Conservation (phyloP, 495 filamentous ascomycete species). For the Tuber brumale region DNA sequence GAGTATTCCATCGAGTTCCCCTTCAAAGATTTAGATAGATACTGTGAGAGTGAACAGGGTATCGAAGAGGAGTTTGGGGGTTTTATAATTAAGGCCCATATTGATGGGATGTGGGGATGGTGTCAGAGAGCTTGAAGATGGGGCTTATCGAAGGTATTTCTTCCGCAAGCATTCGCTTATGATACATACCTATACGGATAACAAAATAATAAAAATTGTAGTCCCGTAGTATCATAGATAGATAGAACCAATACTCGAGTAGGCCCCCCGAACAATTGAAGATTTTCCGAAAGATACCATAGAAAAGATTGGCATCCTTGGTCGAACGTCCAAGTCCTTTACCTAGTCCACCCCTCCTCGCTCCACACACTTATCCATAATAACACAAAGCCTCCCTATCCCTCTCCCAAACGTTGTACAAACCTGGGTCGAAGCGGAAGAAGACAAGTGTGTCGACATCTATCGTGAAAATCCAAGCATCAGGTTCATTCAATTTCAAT, state of each 20-base stretch:
- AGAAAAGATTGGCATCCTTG: constrained; percentile 56
- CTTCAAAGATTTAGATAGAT: constrained; percentile 12
- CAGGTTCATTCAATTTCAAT: constrained; percentile 49
- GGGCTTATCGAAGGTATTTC: constrained; percentile 22
- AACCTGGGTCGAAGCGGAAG: not conserved
- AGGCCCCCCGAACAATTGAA: constrained; percentile 43
- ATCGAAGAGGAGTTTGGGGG: too few species aligned
- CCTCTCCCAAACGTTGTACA: not conserved
- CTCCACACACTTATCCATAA: constrained; percentile 57
- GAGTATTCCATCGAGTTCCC: not conserved
- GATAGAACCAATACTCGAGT: not conserved
- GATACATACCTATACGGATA: not conserved
- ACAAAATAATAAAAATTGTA: not conserved
- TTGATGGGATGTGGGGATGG: constrained; percentile 16
- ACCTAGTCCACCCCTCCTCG: constrained; percentile 59
- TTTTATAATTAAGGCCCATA: too few species aligned
- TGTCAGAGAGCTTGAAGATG: constrained; percentile 40
- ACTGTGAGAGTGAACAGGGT: not conserved
- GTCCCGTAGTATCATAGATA: not conserved
- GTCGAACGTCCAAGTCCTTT: constrained; percentile 51
- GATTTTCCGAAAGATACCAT: constrained; percentile 45
- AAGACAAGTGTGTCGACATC: not conserved
- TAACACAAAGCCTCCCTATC: too few species aligned
- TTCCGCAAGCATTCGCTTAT: not conserved
- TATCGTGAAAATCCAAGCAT: not conserved